These are phyloP conservation scores for Penicillium ucsense DNA, from an alignment of 495 filamentous ascomycete genomes.

Conservation along the genomic window DNA sequence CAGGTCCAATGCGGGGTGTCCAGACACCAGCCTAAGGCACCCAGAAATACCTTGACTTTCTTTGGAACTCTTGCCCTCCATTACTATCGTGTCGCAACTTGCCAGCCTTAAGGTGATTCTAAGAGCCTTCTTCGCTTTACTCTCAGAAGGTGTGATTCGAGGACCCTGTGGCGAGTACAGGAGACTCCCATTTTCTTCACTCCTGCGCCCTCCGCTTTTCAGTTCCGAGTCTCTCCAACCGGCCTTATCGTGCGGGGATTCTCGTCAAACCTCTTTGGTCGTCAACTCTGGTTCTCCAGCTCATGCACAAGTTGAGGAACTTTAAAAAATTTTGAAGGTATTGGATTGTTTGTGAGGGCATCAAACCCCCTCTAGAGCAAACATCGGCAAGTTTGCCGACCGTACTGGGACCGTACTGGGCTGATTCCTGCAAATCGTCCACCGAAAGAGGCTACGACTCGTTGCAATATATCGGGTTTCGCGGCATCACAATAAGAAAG, in stretches of 20 bases:
- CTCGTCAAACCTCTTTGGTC: slow-evolving; percentile 12
- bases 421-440: background rate
- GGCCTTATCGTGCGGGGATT: slow-evolving; percentile 15
- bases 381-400: too few species aligned
- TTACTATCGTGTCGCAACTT: too few species aligned
- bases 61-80: too few species aligned
- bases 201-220: slow-evolving; percentile 1
- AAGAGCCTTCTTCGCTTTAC: too few species aligned
- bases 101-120: too few species aligned
- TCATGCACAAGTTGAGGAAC: too few species aligned
- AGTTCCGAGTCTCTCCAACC: slow-evolving; percentile 1
- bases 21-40: background rate
- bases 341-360: too few species aligned
- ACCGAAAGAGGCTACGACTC: background rate
- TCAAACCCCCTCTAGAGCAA: too few species aligned
- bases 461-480: background rate
- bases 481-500: too few species aligned
- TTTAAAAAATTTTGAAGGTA: too few species aligned
- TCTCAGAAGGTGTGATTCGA: too few species aligned
- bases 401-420: background rate
- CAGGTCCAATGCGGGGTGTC: slow-evolving; percentile 4
- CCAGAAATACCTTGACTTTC: too few species aligned
- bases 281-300: background rate
- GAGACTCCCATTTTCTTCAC: background rate
- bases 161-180: background rate